Evolutionary conservation across 129 eudicot genomes (phyloP).

Genomic region (Pulicaria dysenterica): DNA sequence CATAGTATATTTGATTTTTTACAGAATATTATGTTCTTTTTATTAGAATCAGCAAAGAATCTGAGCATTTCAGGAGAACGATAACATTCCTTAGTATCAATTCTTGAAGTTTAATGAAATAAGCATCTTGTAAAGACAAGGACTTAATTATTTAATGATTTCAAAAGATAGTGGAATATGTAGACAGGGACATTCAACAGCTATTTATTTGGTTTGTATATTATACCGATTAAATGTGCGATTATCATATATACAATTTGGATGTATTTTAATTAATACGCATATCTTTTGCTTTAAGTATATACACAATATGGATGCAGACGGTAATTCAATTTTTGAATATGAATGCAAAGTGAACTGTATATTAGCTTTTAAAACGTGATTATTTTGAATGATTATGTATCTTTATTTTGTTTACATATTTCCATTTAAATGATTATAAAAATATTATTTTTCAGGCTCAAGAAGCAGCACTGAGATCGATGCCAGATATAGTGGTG

Average conservation of each 20-base stretch:
- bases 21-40: not conserved
- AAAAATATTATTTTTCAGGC: conserved; percentile 44
- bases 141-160: not conserved
- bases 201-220: not conserved
- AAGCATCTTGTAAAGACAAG: not conserved
- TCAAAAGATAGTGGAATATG: not conserved
- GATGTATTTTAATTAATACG: too few species aligned
- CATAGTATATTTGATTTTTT: not conserved
- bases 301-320: too few species aligned
- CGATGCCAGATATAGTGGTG: conserved; percentile 94
- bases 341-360: not conserved
- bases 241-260: too few species aligned
- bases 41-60: not conserved
- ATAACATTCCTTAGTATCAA: not conserved
- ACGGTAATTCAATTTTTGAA: too few species aligned
- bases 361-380: not conserved
- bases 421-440: not conserved
- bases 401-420: not conserved
- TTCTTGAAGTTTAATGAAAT: not conserved
- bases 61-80: not conserved
- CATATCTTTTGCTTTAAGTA: too few species aligned
- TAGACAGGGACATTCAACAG: not conserved
- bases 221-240: not conserved
- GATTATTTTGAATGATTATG: not conserved
- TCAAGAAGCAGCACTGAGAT: conserved; percentile 90